A percentile compares a stretch with the other conserved stretches of the same genome.
phyloP scores from a whole-genome alignment of 208 protist genomes.

The Acanthamoeba castellanii region DNA sequence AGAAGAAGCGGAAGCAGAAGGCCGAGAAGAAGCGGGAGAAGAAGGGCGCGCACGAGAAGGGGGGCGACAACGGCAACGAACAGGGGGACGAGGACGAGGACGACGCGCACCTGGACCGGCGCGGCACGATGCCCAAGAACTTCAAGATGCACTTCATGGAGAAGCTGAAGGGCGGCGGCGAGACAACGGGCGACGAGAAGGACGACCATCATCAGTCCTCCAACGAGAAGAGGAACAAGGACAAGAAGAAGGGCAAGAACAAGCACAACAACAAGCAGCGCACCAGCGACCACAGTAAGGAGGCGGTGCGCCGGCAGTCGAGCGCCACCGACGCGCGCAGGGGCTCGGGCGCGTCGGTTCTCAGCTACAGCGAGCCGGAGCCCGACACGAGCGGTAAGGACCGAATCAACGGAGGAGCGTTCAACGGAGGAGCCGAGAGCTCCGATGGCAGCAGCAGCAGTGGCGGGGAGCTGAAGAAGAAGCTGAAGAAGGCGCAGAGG shows the following conservation, averaged over 20 bases:
- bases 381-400: neutral
- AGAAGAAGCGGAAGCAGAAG: conserved; percentile 1
- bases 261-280: neutral
- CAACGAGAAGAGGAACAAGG: neutral
- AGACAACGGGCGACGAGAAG: neutral
- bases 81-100: neutral
- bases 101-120: neutral
- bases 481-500: conserved; percentile 43
- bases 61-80: neutral
- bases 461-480: conserved; percentile 26
- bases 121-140: conserved; percentile 52
- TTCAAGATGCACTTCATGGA: conserved; percentile 68
- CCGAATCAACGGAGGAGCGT: neutral
- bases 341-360: neutral
- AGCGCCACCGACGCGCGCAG: neutral
- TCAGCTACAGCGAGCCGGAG: conserved; percentile 54
- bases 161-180: neutral
- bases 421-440: neutral
- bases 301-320: neutral
- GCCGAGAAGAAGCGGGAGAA: neutral
- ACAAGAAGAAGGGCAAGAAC: neutral
- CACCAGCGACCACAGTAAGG: neutral
- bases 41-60: neutral
- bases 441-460: neutral
- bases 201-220: neutral